Conservation (phyloP, 2,329 filamentous ascomycete genomes). For the Sporothrix globosa region DNA sequence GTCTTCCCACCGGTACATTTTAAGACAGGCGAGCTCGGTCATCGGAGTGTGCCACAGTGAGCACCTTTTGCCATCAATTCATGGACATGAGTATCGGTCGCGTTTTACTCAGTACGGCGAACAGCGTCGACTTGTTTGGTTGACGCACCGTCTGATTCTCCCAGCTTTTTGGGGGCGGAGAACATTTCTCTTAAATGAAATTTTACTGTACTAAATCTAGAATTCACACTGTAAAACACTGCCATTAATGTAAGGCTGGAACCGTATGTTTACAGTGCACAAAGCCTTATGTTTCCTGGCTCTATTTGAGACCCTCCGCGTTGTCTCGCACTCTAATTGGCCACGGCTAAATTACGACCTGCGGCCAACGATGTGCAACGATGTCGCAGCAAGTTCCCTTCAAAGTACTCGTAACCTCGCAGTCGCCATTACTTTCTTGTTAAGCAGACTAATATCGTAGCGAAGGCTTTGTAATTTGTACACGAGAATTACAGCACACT, state of each 20-base stretch:
- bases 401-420: conserved; percentile 23
- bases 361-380: conserved; percentile 33
- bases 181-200: not conserved
- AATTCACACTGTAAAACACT: not conserved
- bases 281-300: not conserved
- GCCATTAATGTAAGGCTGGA: no score
- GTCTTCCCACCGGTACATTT: no score
- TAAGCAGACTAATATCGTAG: not conserved
- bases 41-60: conserved; percentile 11
- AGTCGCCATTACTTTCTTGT: not conserved
- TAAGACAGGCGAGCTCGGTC: not conserved
- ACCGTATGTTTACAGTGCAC: not conserved
- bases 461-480: not conserved
- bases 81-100: no score
- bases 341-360: conserved; percentile 44
- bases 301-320: conserved; percentile 19
- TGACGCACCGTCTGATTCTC: no score
- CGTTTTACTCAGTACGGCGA: no score
- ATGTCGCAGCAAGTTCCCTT: not conserved
- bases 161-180: not conserved
- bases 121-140: no score
- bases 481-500: not conserved
- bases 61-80: no score
- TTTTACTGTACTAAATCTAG: no score
- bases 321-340: conserved; percentile 38